Base-by-base conservation (phyloP, 2,329 filamentous ascomycete species). In the Pyrenochaeta sp. region DNA sequence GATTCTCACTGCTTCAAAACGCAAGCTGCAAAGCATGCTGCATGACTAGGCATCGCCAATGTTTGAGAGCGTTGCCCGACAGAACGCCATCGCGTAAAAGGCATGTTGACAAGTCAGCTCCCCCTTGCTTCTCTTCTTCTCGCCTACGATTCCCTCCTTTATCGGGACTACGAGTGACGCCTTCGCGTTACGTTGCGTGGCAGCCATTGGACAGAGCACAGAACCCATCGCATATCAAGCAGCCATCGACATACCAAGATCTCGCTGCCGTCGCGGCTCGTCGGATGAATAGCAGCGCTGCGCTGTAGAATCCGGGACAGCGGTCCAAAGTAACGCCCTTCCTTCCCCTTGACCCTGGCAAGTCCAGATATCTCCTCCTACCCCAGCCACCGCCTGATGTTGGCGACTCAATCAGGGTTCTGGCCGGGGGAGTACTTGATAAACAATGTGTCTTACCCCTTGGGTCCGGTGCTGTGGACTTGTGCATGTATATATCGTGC, bases 381-480 rank as follows among this genome's bases (percentile, higher is more conserved):
- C 61, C 56, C 60, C 68, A 68, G 64, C 70, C 66, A 69, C 65
- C 65, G 61, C 60, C 50, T 57, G 51, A 54, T 54, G 52, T 54
- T 65, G 49, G 45, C 49, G 57, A 44, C 62, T 62, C 48, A 42
- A 61, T 59, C 52, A 59, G 60, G 62, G 59, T 59, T 54, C 60
- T 57, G 62, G 53, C 57, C 52, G 52, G 55, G 30, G 43, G 54
- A 51, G 51, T 62, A 65, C 61, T 65, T 68, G 60, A 71, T 75
- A 72, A 74, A 71, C 67, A 71, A 69, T 63, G 61, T 73, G 70
- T 74, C 68, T 72, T 67, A 72, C 69, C 69, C 68, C 69, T 72
- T 71, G 61, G 58, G 56, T 62, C 66, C 62, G 59, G 51, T 55
- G 60, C 54, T 52, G 51, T 62, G 71, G 68, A 61, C 56, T 66